phyloP scores from a whole-genome alignment of 805 yeast species.

The Metschnikowia santaceciliae region DNA sequence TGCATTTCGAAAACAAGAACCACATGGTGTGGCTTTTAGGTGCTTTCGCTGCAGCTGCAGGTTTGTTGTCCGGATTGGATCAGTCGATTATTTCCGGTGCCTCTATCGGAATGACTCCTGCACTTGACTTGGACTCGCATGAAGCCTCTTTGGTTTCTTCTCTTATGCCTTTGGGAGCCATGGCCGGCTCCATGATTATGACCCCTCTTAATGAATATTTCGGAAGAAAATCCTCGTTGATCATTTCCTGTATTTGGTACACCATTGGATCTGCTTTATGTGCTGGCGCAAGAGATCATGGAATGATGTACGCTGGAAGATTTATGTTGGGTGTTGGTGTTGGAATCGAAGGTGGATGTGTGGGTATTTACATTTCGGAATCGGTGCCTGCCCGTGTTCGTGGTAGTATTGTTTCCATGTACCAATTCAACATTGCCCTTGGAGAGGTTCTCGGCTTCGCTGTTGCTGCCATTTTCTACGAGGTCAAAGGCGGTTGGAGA shows the following conservation, averaged over 20 bases:
- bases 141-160: conserved; percentile 53
- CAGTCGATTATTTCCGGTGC: conserved; percentile 69
- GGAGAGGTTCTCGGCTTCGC: conserved; percentile 67
- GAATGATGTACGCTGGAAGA: conserved; percentile 48
- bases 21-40: conserved; percentile 46
- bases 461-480: conserved; percentile 57
- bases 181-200: conserved; percentile 57
- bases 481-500: conserved; percentile 59
- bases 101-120: conserved; percentile 44
- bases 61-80: conserved; percentile 62
- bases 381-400: conserved; percentile 55
- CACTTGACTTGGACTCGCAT: conserved; percentile 36
- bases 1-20: conserved; percentile 42
- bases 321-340: conserved; percentile 60
- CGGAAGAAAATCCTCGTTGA: conserved; percentile 54
- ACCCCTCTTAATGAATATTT: conserved; percentile 53
- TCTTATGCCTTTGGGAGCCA: conserved; percentile 67
- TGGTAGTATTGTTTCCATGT: conserved; percentile 58
- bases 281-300: conserved; percentile 37
- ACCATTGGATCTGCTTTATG: conserved; percentile 59
- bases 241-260: conserved; percentile 55
- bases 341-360: conserved; percentile 64
- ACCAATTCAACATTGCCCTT: conserved; percentile 61
- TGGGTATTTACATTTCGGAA: conserved; percentile 60
- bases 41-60: conserved; percentile 58